Conservation (phyloP, 352 stramenopile species). For the Phytopythium litorale region DNA sequence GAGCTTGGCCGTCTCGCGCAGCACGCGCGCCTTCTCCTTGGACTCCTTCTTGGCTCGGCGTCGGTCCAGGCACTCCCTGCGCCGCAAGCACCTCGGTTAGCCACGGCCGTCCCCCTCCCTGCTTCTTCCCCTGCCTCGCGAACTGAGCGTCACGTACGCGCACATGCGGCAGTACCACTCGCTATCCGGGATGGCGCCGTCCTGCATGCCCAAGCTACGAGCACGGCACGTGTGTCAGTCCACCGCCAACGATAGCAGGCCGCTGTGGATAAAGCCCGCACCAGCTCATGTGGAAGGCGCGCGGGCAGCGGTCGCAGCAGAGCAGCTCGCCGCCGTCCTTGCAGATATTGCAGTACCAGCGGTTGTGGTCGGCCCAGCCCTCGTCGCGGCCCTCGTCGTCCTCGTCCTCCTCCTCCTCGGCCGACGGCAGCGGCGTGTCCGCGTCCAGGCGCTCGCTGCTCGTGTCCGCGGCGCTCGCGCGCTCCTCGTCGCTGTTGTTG, state of each 20-base stretch:
- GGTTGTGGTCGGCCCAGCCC: slow-evolving; percentile 83
- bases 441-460: slow-evolving; percentile 17
- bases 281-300: slow-evolving; percentile 92
- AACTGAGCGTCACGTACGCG: slow-evolving; percentile 38
- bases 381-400: slow-evolving; percentile 42
- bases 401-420: slow-evolving; percentile 34
- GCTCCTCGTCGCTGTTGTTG: slow-evolving; percentile 45
- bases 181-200: slow-evolving; percentile 71
- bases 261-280: slow-evolving; percentile 8
- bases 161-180: slow-evolving; percentile 90
- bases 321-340: slow-evolving; percentile 87
- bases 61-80: slow-evolving; percentile 73
- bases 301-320: slow-evolving; percentile 90
- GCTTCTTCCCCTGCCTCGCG: too few relatives aligned
- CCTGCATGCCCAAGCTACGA: slow-evolving; percentile 68
- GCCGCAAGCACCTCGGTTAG: neutral
- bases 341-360: slow-evolving; percentile 90
- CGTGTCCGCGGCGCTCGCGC: slow-evolving; percentile 23
- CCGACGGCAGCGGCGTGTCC: slow-evolving; percentile 31
- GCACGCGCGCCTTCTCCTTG: slow-evolving; percentile 70
- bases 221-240: neutral
- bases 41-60: slow-evolving; percentile 70
- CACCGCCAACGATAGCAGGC: neutral
- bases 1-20: slow-evolving; percentile 79
- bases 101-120: neutral